phyloP scores from a whole-genome alignment of 1,139 yeast species.

The Hansenula anomala region DNA sequence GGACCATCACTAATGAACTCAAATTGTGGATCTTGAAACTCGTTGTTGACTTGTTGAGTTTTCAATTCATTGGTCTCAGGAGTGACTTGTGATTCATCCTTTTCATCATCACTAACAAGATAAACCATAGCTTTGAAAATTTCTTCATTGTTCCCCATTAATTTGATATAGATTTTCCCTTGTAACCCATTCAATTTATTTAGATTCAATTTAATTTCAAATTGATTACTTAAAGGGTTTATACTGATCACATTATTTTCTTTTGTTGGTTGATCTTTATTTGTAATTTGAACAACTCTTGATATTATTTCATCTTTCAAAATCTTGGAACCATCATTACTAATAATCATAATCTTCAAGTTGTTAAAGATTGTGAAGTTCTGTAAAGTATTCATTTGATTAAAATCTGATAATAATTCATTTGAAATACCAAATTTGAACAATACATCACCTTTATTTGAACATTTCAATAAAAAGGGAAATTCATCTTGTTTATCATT shows the following conservation, averaged over 20 bases:
- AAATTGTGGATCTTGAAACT: neutral
- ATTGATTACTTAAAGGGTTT: neutral
- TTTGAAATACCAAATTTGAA: neutral
- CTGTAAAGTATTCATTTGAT: neutral
- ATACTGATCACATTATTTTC: neutral
- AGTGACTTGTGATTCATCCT: too few species aligned
- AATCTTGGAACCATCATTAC: neutral
- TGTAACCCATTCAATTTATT: neutral
- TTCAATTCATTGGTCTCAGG: too few species aligned
- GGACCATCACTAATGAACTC: conserved; percentile 9
- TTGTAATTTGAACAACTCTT: neutral
- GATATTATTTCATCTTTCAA: neutral
- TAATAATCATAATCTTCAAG: neutral
- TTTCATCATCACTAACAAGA: neutral
- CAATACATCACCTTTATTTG: conserved; percentile 1
- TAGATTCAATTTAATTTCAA: neutral
- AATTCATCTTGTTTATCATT: conserved; percentile 7
- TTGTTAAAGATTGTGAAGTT: neutral
- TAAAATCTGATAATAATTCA: neutral
- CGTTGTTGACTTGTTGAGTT: too few species aligned
- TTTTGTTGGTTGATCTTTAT: neutral
- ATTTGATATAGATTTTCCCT: neutral
- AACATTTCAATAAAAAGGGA: conserved; percentile 7
- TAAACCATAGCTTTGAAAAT: neutral
- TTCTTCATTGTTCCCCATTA: neutral